A percentile compares a stretch with the other conserved stretches of the same genome.
phyloP scores from a whole-genome alignment of 306 rosid species.

The Fagus sylvatica region DNA sequence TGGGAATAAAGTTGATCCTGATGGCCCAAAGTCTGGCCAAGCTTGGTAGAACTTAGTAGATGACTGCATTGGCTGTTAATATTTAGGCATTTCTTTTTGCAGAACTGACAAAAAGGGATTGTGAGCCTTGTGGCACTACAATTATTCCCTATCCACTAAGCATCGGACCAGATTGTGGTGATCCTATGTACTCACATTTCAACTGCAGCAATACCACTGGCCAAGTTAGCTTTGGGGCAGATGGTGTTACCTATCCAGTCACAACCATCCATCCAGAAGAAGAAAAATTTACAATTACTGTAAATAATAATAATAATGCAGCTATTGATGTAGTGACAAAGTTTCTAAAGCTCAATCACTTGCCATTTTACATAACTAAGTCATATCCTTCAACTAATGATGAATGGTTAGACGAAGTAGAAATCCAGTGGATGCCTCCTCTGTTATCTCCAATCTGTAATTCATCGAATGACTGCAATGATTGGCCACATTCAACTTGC shows the following conservation, averaged over 20 bases:
- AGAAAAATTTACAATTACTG: conserved; percentile 2
- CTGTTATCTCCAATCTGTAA: conserved; percentile 12
- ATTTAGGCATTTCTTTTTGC: background rate
- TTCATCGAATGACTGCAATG: background rate
- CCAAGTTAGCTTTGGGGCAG: background rate
- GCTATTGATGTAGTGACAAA: background rate
- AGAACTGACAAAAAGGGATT: background rate
- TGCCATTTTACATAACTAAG: background rate
- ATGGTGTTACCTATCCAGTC: background rate
- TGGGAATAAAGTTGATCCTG: no score
- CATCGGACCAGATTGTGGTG: conserved; percentile 19
- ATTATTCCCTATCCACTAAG: conserved; percentile 30
- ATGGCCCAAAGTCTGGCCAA: no score
- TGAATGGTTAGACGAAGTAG: background rate
- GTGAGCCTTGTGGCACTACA: conserved; percentile 19
- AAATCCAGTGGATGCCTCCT: conserved; percentile 19
- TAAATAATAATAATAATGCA: background rate
- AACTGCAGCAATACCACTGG: background rate
- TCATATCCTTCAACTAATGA: background rate
- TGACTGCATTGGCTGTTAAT: background rate
- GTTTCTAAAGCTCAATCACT: background rate
- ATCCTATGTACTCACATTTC: conserved; percentile 10
- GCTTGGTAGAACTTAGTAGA: background rate
- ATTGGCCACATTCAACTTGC: conserved; percentile 22
- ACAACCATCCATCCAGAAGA: background rate